These are phyloP conservation scores for Lantana camara DNA, from an alignment of 257 asterid species.

Conservation along the genomic window DNA sequence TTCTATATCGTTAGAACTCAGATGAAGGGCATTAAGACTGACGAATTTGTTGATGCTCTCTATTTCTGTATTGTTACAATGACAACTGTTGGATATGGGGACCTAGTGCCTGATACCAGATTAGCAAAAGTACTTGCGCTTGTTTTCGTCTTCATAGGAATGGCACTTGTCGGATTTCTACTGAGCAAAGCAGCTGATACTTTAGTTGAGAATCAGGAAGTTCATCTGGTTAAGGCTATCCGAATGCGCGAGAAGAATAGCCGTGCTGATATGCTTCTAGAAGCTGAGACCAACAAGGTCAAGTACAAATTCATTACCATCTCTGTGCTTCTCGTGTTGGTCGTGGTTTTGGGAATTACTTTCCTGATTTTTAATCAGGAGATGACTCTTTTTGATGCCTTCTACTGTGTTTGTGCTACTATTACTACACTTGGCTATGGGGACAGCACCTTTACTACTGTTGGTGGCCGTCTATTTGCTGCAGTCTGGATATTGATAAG, in stretches of 20 bases:
- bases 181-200: slow-evolving; percentile 79
- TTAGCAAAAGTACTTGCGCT: slow-evolving; percentile 62
- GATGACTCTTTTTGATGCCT: slow-evolving; percentile 61
- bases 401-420: slow-evolving; percentile 78
- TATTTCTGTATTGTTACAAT: slow-evolving; percentile 86
- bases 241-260: slow-evolving; percentile 45
- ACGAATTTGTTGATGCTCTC: slow-evolving; percentile 68
- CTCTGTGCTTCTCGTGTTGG: slow-evolving; percentile 36
- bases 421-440: slow-evolving; percentile 88
- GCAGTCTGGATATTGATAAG: slow-evolving; percentile 75
- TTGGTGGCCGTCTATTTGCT: slow-evolving; percentile 71
- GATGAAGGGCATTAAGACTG: slow-evolving; percentile 71
- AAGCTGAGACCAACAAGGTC: slow-evolving; percentile 48
- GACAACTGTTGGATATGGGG: slow-evolving; percentile 96
- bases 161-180: slow-evolving; percentile 75
- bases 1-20: slow-evolving; percentile 58
- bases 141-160: slow-evolving; percentile 68
- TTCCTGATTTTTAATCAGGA: slow-evolving; percentile 55
- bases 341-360: slow-evolving; percentile 45
- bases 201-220: slow-evolving; percentile 73
- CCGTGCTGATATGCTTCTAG: slow-evolving; percentile 51
- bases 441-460: slow-evolving; percentile 78
- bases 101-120: slow-evolving; percentile 68
- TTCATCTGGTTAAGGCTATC: slow-evolving; percentile 54
- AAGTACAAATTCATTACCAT: slow-evolving; percentile 55